A percentile compares a stretch with the other conserved stretches of the same genome.
phyloP scores from a whole-genome alignment of 768 basidiomycete genomes.

The Lactifluus echinatus region DNA sequence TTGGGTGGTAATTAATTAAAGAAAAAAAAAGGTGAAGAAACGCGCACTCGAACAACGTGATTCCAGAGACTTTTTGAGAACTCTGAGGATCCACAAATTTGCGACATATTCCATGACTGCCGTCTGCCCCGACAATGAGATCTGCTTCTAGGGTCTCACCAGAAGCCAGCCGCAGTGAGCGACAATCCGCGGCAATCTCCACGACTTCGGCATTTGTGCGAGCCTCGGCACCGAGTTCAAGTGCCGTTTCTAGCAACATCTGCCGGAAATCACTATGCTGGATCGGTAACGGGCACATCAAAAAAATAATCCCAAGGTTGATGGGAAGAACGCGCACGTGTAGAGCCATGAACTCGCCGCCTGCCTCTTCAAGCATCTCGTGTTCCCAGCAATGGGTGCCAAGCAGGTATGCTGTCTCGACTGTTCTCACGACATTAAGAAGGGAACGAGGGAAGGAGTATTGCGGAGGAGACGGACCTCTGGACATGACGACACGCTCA shows the following conservation, averaged over 20 bases:
- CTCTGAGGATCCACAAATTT: constrained; percentile 10
- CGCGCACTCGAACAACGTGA: constrained; percentile 26
- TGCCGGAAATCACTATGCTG: constrained; percentile 29
- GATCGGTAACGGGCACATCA: background rate
- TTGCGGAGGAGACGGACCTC: constrained; percentile 20
- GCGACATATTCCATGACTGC: constrained; percentile 24
- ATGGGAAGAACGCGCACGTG: constrained; percentile 21
- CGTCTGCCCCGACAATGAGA: constrained; percentile 32
- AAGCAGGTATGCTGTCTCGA: constrained; percentile 21
- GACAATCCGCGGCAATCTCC: constrained; percentile 21
- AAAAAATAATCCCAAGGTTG: background rate
- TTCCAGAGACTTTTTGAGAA: constrained; percentile 18
- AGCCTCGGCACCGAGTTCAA: constrained; percentile 23
- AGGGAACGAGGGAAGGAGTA: background rate
- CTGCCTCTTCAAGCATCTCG: constrained; percentile 25
- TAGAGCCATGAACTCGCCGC: constrained; percentile 27
- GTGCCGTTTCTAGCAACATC: constrained; percentile 27
- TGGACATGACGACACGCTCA: constrained; percentile 21
- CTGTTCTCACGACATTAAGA: background rate
- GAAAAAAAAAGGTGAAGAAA: background rate
- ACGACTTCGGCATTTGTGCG: constrained; percentile 26
- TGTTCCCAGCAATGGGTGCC: constrained; percentile 27
- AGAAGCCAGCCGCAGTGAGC: constrained; percentile 24
- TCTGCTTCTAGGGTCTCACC: constrained; percentile 29
- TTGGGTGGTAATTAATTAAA: background rate